Base-by-base conservation (phyloP, 2,329 filamentous ascomycete species). In the Nothopassalora personata region DNA sequence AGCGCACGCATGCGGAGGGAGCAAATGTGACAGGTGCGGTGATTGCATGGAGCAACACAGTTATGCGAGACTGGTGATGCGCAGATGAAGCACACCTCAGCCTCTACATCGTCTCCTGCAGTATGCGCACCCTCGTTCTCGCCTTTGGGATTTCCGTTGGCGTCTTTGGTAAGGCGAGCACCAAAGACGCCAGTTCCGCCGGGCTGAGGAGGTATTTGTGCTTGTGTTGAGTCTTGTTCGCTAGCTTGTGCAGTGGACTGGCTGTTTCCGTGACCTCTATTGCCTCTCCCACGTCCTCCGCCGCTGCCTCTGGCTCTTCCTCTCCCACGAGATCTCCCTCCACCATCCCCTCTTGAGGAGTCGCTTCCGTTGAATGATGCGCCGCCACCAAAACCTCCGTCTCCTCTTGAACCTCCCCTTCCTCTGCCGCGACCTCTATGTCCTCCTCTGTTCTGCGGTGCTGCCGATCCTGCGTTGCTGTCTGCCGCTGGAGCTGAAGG, bases 21-120 rank as follows among this genome's bases (percentile, higher is more conserved):
- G 74, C 94, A 99, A 65, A 97, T 96, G 76, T 99, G 94, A 73
- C 94, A 99, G 52, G 93, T 97, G 58, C 90, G 84, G 76, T 99
- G 94, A 74, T 97, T 97, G 77, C 94, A 99, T 19, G 94, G 93
- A 33, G 92, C 86, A 64, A 99, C 86, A 9, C 92, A 89, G 68
- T 90, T 86, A 77, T 97, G 91, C 52, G 89, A 85, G 51, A 99
- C 87, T 1, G 87, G 85, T 65, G 92, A 96, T 58, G 94, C 93
- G 76, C 94, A 99, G 71, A 99, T 99, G 76, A 97, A 97, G 83
- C 94, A 99, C 61, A 97, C 83, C 63, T 97, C 91, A 28, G 81
- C 87, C 56, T 74, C 72, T 36, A 68, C 67, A 54, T 70, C 68
- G 51, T 74, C 74, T 13, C 55, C 66, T 19, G 61, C 63, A 45